Conservation (phyloP, 257 asterid genomes). For the Cinchona pubescens region DNA sequence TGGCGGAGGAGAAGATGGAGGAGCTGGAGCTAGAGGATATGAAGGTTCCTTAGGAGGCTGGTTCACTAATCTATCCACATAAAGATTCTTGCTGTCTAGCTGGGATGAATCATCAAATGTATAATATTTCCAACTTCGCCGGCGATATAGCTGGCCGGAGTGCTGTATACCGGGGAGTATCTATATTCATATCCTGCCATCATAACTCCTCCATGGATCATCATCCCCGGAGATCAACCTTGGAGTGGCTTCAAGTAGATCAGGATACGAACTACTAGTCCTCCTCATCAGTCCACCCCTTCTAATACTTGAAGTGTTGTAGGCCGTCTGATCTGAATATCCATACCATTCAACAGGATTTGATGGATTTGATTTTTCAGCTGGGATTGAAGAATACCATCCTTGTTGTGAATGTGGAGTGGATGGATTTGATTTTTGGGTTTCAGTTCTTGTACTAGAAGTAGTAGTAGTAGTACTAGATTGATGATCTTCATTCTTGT, state of each 20-base stretch:
- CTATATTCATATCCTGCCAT: conserved; percentile 55
- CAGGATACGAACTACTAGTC: conserved; percentile 75
- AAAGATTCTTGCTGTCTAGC: conserved; percentile 25
- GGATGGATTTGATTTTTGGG: conserved; percentile 32
- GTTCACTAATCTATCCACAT: conserved; percentile 44
- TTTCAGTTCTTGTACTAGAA: conserved; percentile 23
- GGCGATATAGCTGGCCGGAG: conserved; percentile 42
- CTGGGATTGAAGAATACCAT: conserved; percentile 30
- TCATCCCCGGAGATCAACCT: conserved; percentile 35
- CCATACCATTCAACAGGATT: conserved; percentile 20
- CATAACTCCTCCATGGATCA: conserved; percentile 46
- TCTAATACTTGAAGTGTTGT: neutral
- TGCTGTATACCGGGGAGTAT: conserved; percentile 36
- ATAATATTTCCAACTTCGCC: conserved; percentile 61
- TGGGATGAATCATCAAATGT: conserved; percentile 27
- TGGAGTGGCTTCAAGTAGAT: conserved; percentile 58
- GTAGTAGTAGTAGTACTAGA: too few relatives aligned
- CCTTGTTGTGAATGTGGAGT: conserved; percentile 39
- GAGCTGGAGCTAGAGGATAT: conserved; percentile 1
- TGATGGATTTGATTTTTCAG: conserved; percentile 20
- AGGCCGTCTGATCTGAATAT: conserved; percentile 18
- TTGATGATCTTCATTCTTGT: conserved; percentile 50
- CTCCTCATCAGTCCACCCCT: conserved; percentile 41
- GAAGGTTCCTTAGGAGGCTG: conserved; percentile 21
- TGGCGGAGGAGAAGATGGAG: conserved; percentile 15